These are phyloP conservation scores for Penicillium verrucosum DNA, from an alignment of 2,329 filamentous ascomycete species.

Conservation along the genomic window DNA sequence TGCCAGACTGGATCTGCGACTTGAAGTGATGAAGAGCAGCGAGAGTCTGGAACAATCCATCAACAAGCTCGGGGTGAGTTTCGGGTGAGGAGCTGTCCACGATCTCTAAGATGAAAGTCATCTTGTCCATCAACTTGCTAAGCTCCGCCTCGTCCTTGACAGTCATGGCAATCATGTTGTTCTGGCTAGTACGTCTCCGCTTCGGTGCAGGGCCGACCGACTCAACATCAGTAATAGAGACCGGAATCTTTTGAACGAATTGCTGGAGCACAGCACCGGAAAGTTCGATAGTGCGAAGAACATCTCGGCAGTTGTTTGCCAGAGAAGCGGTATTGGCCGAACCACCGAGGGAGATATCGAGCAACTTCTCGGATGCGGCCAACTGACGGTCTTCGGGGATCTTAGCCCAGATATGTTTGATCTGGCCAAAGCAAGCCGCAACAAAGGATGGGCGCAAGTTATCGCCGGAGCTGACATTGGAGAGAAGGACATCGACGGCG, in stretches of 20 bases:
- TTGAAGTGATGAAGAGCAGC: conserved; percentile 83
- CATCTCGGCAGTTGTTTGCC: conserved; percentile 52
- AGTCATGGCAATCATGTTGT: conserved; percentile 61
- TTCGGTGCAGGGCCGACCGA: conserved; percentile 72
- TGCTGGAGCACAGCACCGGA: conserved; percentile 67
- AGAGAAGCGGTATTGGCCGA: conserved; percentile 26
- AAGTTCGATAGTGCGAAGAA: conserved; percentile 70
- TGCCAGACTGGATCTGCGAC: conserved; percentile 74
- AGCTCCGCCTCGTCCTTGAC: conserved; percentile 64
- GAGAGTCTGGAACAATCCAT: conserved; percentile 77
- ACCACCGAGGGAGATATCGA: conserved; percentile 41
- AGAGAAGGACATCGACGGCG: conserved; percentile 54
- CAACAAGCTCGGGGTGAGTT: conserved; percentile 70
- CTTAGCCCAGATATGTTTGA: conserved; percentile 67
- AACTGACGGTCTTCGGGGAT: conserved; percentile 39
- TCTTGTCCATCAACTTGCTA: conserved; percentile 65
- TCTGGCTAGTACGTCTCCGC: conserved; percentile 72
- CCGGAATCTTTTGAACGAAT: conserved; percentile 72
- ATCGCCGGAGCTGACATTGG: conserved; percentile 48
- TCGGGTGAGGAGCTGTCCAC: conserved; percentile 76
- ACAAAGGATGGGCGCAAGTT: conserved; percentile 56
- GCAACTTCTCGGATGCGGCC: conserved; percentile 36
- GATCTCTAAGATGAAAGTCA: conserved; percentile 84
- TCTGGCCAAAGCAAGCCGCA: conserved; percentile 63
- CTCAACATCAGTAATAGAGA: conserved; percentile 64